Conservation (phyloP, 495 filamentous ascomycete genomes). For the Evansstolkia leycettana region DNA sequence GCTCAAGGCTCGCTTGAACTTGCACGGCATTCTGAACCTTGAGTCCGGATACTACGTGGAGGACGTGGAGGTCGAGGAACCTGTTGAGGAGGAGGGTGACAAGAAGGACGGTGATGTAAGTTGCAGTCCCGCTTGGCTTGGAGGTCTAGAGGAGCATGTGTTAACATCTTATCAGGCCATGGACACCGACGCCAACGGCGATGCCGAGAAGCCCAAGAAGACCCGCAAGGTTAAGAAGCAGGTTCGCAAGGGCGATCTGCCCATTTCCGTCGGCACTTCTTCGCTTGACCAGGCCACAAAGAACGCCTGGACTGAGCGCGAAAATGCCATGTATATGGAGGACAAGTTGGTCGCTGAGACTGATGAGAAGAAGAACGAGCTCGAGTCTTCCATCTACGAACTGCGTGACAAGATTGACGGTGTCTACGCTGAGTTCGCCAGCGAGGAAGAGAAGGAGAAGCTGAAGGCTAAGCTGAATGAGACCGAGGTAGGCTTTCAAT, state of each 20-base stretch:
- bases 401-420: slow-evolving; percentile 88
- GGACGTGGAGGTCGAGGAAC: slow-evolving; percentile 95
- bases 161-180: slow-evolving; percentile 53
- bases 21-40: slow-evolving; percentile 92
- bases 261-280: slow-evolving; percentile 70
- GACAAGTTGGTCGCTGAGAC: slow-evolving; percentile 98
- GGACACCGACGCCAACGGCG: slow-evolving; percentile 75
- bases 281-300: slow-evolving; percentile 60
- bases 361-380: slow-evolving; percentile 99
- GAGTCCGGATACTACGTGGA: slow-evolving; percentile 97
- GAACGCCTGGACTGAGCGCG: slow-evolving; percentile 59
- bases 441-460: slow-evolving; percentile 85
- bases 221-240: slow-evolving; percentile 99
- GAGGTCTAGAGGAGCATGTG: slow-evolving; percentile 1
- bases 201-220: slow-evolving; percentile 67
- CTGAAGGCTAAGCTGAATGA: slow-evolving; percentile 66
- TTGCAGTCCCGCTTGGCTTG: slow-evolving; percentile 9
- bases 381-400: slow-evolving; percentile 95
- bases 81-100: slow-evolving; percentile 52
- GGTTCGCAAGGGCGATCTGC: slow-evolving; percentile 92
- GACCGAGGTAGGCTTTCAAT: slow-evolving; percentile 58
- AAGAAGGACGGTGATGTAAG: slow-evolving; percentile 67
- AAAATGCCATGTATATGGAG: slow-evolving; percentile 87
- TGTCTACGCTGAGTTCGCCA: slow-evolving; percentile 75
- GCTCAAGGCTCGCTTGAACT: slow-evolving; percentile 93